Conservation (phyloP, 371 early-diverging fungal genomes). For the Mortierella sp. region DNA sequence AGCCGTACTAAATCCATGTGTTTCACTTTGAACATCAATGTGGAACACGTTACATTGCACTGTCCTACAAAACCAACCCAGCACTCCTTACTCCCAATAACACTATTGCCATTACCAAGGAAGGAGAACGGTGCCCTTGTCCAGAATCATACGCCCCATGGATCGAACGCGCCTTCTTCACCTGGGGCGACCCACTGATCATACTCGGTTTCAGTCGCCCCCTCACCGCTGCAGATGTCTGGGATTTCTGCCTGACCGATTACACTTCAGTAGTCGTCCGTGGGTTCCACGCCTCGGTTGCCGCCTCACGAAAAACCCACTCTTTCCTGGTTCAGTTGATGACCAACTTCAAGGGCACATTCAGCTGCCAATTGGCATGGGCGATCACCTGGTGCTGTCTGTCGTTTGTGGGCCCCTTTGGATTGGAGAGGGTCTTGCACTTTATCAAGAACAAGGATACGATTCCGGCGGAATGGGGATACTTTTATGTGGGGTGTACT, state of each 20-base stretch:
- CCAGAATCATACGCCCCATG: neutral
- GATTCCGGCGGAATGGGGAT: slow-evolving; percentile 48
- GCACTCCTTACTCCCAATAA: neutral
- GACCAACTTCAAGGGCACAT: slow-evolving; percentile 45
- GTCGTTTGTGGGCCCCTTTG: slow-evolving; percentile 44
- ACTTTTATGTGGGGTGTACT: slow-evolving; percentile 61
- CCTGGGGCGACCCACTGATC: slow-evolving; percentile 78
- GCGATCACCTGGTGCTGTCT: slow-evolving; percentile 31
- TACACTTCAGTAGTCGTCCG: slow-evolving; percentile 55
- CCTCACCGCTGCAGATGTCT: slow-evolving; percentile 73
- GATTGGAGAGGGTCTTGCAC: slow-evolving; percentile 39
- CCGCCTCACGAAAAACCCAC: slow-evolving; percentile 46
- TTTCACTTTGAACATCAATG: too few relatives aligned
- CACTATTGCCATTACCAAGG: neutral
- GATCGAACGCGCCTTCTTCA: too few relatives aligned
- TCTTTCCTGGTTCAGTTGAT: slow-evolving; percentile 39
- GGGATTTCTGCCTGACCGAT: slow-evolving; percentile 73
- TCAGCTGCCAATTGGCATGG: slow-evolving; percentile 37
- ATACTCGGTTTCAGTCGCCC: slow-evolving; percentile 67
- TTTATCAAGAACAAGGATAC: slow-evolving; percentile 41
- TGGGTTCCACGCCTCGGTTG: slow-evolving; percentile 48
- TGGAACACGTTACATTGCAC: too few relatives aligned
- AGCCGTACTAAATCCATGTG: too few relatives aligned
- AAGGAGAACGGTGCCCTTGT: neutral
- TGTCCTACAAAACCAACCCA: neutral